A percentile compares a stretch with the other conserved stretches of the same genome.
Conservation (phyloP, 2,329 filamentous ascomycete species). For the Fusarium nelsonii region DNA sequence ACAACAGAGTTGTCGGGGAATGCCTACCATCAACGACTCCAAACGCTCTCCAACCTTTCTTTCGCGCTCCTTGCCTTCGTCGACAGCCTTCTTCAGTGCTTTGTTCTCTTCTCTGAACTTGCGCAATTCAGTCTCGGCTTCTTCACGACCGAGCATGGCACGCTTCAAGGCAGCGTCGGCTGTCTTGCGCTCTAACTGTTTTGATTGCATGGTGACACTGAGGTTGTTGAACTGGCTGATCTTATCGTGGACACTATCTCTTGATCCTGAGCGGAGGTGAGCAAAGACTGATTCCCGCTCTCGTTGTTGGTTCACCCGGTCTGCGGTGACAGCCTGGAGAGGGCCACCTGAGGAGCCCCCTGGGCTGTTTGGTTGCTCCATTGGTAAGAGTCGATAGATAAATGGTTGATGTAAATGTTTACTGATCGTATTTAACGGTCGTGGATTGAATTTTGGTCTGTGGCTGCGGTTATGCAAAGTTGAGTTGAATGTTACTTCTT, state of each 20-base stretch:
- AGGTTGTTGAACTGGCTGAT: slow-evolving; percentile 80
- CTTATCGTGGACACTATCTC: slow-evolving; percentile 74
- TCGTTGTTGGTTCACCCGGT: slow-evolving; percentile 69
- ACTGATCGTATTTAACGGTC: neutral
- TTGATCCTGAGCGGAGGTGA: slow-evolving; percentile 55
- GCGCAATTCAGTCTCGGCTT: slow-evolving; percentile 76
- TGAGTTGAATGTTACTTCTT: slow-evolving; percentile 26
- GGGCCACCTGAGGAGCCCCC: slow-evolving; percentile 68
- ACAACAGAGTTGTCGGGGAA: neutral
- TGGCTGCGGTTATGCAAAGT: slow-evolving; percentile 20
- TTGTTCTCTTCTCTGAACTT: slow-evolving; percentile 72
- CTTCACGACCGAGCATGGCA: slow-evolving; percentile 76
- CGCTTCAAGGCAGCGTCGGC: slow-evolving; percentile 75
- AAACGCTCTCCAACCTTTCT: slow-evolving; percentile 74
- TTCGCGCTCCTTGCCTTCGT: slow-evolving; percentile 75
- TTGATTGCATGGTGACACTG: slow-evolving; percentile 70
- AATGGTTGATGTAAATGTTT: neutral
- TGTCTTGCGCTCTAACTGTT: slow-evolving; percentile 72
- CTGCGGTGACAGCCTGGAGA: slow-evolving; percentile 71
- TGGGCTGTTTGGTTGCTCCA: slow-evolving; percentile 56
- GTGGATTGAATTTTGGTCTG: slow-evolving; percentile 7
- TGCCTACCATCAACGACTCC: slow-evolving; percentile 75
- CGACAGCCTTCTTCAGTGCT: slow-evolving; percentile 67
- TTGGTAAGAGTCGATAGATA: slow-evolving; percentile 20
- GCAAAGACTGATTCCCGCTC: slow-evolving; percentile 55